Conservation (phyloP, 208 protist species). For the Trypanosoma boissoni region DNA sequence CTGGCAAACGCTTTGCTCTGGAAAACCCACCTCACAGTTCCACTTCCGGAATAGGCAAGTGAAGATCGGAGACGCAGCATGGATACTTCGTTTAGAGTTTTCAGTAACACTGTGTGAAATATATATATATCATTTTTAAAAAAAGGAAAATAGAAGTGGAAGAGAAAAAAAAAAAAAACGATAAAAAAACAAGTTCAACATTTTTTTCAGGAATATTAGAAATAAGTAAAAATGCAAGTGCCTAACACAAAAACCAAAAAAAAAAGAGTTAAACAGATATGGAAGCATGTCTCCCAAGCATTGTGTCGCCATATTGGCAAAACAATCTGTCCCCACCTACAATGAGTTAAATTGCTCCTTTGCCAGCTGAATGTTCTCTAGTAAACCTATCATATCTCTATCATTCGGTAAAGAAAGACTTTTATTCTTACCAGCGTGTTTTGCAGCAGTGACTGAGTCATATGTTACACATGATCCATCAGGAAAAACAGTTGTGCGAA, state of each 20-base stretch:
- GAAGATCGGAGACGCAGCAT: conserved; percentile 21
- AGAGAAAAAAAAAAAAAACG: conserved; percentile 8
- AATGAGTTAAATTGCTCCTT: conserved; percentile 52
- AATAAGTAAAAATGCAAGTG: no score
- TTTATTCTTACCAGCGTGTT: conserved; percentile 31
- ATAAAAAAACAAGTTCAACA: neutral
- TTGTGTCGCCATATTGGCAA: neutral
- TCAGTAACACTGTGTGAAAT: neutral
- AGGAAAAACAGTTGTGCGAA: conserved; percentile 70
- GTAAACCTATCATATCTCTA: conserved; percentile 65
- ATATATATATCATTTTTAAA: conserved; percentile 12
- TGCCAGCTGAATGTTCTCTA: conserved; percentile 81
- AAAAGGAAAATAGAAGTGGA: conserved; percentile 15
- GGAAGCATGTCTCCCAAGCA: conserved; percentile 3
- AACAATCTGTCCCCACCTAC: neutral
- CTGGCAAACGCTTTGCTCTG: conserved; percentile 78
- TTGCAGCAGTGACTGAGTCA: conserved; percentile 50
- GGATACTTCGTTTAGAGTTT: no score
- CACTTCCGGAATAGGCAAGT: conserved; percentile 6
- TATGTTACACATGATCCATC: conserved; percentile 81
- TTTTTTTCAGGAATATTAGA: no score
- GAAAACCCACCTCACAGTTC: conserved; percentile 47
- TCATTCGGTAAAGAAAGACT: conserved; percentile 32
- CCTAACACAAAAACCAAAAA: no score
- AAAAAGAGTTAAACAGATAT: neutral